Percentiles rank a stretch among this genome's conserved stretches.
phyloP scores from a whole-genome alignment of 2,329 filamentous ascomycete genomes.

The Aspergillus fischeri region DNA sequence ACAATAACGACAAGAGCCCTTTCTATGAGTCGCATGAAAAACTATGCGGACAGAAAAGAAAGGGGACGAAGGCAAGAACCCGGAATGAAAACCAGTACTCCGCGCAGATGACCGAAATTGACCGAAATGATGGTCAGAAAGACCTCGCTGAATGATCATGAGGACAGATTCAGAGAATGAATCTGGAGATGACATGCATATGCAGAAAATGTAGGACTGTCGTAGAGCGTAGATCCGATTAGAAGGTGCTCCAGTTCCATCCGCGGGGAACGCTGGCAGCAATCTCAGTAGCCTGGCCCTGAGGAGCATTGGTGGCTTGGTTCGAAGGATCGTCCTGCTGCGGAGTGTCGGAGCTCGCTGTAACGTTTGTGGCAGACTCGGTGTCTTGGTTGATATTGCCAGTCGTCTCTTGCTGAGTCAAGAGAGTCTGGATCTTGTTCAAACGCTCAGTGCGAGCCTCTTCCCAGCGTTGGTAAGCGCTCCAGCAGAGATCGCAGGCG shows the following conservation, averaged over 20 bases:
- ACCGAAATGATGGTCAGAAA: slow-evolving; percentile 4
- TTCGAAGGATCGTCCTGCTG: slow-evolving; percentile 19
- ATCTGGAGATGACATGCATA: neutral
- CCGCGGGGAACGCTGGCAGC: slow-evolving; percentile 54
- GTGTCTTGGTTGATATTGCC: slow-evolving; percentile 17
- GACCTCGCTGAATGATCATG: slow-evolving; percentile 5
- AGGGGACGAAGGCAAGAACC: slow-evolving; percentile 5
- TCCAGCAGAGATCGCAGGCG: slow-evolving; percentile 59
- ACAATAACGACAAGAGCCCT: slow-evolving; percentile 14
- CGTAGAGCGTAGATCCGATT: slow-evolving; percentile 14
- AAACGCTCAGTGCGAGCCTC: slow-evolving; percentile 44
- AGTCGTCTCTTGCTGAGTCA: slow-evolving; percentile 25
- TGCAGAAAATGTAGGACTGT: neutral
- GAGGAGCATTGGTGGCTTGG: slow-evolving; percentile 15
- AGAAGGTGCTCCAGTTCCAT: slow-evolving; percentile 63
- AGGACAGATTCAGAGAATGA: slow-evolving; percentile 4
- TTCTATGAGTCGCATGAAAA: slow-evolving; percentile 10
- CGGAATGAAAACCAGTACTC: slow-evolving; percentile 11
- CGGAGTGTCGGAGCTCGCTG: slow-evolving; percentile 19
- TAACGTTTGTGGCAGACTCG: slow-evolving; percentile 16
- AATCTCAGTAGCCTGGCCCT: slow-evolving; percentile 39
- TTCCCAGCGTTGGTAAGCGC: slow-evolving; percentile 56
- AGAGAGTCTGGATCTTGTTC: slow-evolving; percentile 46
- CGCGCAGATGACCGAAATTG: slow-evolving; percentile 13
- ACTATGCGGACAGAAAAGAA: slow-evolving; percentile 5